Evolutionary conservation across 2,329 filamentous ascomycete species (phyloP), one percentile per base, ranked within the genome.

Genomic region (Fusarium sp.): DNA sequence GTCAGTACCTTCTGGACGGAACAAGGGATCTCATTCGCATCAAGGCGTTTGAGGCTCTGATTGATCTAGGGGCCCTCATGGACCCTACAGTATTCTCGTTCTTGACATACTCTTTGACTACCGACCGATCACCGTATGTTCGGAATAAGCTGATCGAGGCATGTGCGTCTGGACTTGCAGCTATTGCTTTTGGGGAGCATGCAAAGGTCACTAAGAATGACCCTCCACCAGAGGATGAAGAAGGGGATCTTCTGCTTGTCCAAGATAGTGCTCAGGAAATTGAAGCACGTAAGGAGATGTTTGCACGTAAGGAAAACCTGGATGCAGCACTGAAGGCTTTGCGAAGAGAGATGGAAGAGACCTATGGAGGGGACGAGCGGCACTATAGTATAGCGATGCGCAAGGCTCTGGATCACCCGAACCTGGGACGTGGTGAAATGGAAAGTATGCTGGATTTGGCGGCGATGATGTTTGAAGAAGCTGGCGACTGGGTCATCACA

Each of bases 1-100:
- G 85, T 22, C 84, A 87, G 64, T 90, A 90, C 68, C 77, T 89
- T 9, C 83, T 88, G 65, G 88, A 90, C 67, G 85, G 83, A 54
- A 90, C 85, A 6, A 77, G 81, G 44, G 87, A 90, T 63, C 75
- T 83, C 34, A 85, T 90, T 47, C 84, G 88, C 22, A 84, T 90
- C 74, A 88, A 88, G 73, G 86, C 86, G 2, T 89, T 87, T 53
- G 85, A 89, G 65, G 82, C 84, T 9, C 75, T 91, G 40, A 79
- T 89, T 34, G 85, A 89, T 60, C 80, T 90, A n/a, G 86, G 86
- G 0, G 81, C 83, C 44, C 77, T 90, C 67, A 77, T 83, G 64
- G 83, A 86, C 50, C 77, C 83, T 3, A 74, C 76, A 2, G 79
- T 90, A 39, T 79, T 88, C 64, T 79, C 78, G 43, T 81, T 88